Evolutionary conservation across 2,329 filamentous ascomycete species (phyloP).

Genomic region (Camptophora hylomeconis): DNA sequence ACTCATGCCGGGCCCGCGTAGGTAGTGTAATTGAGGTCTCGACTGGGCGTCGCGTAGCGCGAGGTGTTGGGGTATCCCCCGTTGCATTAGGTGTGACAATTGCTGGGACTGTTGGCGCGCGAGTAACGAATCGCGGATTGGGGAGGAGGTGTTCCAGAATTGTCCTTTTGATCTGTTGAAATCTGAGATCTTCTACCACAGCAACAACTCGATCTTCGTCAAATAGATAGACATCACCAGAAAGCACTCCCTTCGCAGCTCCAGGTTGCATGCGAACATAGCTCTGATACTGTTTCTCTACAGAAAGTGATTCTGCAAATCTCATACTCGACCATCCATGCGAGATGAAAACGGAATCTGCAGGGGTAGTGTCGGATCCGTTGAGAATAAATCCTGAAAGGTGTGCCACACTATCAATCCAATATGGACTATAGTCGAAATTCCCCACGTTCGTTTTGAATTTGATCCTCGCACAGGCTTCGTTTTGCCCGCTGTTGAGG

Average conservation of each 20-base stretch:
- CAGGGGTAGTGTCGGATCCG: conserved; percentile 18
- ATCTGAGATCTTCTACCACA: conserved; percentile 32
- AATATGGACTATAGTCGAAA: conserved; percentile 18
- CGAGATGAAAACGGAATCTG: conserved; percentile 21
- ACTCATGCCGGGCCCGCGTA: too few relatives aligned
- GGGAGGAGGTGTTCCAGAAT: conserved; percentile 24
- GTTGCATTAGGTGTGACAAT: too few relatives aligned
- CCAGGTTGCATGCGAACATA: conserved; percentile 23
- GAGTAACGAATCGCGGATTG: conserved; percentile 23
- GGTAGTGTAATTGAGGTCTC: too few relatives aligned
- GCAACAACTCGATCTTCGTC: conserved; percentile 44
- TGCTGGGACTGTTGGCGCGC: conserved; percentile 13
- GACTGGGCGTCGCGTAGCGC: not conserved
- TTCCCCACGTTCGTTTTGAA: conserved; percentile 15
- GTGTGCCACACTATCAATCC: conserved; percentile 24
- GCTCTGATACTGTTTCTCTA: conserved; percentile 16
- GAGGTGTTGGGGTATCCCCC: conserved; percentile 13
- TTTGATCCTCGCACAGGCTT: conserved; percentile 19
- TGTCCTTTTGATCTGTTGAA: conserved; percentile 24
- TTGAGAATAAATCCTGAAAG: conserved; percentile 27
- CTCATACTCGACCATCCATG: conserved; percentile 24
- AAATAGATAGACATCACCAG: conserved; percentile 46
- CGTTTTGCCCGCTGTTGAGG: conserved; percentile 20
- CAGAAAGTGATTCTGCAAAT: conserved; percentile 14
- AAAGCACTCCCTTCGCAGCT: conserved; percentile 19